A percentile compares a stretch with the other conserved stretches of the same genome.
Conservation (phyloP, 75 land plant species). For the Gnetum montanum region DNA sequence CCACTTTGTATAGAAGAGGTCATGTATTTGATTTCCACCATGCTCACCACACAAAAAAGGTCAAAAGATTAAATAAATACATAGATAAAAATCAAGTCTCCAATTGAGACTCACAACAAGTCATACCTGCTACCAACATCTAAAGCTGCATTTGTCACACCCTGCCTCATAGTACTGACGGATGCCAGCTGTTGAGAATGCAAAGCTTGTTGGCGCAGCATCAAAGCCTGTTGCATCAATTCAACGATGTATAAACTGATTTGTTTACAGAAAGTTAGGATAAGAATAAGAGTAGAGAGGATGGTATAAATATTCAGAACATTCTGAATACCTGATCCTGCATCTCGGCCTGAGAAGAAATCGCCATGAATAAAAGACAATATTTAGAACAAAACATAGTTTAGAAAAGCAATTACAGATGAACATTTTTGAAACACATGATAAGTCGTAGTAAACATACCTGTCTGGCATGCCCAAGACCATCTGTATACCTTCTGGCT, state of each 20-base stretch:
- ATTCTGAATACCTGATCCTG: constrained; percentile 10
- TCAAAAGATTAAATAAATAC: no score
- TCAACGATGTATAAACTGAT: no score
- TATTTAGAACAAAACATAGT: no score
- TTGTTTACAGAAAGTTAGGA: not conserved
- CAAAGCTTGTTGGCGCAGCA: constrained; percentile 58
- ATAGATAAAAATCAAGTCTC: no score
- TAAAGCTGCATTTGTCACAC: constrained; percentile 20
- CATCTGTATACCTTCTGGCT: constrained; percentile 53
- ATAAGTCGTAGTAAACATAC: no score
- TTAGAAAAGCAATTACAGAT: no score
- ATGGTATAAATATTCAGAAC: not conserved
- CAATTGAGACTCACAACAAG: no score
- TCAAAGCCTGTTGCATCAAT: constrained; percentile 18
- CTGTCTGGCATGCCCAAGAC: constrained; percentile 52
- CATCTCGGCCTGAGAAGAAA: not conserved
- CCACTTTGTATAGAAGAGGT: no score
- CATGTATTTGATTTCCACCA: no score
- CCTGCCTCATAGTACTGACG: constrained; percentile 24
- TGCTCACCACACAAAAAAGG: not conserved
- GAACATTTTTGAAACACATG: no score
- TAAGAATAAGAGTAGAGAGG: not conserved
- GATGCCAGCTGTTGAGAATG: constrained; percentile 52
- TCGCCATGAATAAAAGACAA: no score
- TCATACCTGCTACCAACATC: constrained; percentile 65